Evolutionary conservation across 2,329 filamentous ascomycete genomes (phyloP).

Genomic region (Calycina marina): DNA sequence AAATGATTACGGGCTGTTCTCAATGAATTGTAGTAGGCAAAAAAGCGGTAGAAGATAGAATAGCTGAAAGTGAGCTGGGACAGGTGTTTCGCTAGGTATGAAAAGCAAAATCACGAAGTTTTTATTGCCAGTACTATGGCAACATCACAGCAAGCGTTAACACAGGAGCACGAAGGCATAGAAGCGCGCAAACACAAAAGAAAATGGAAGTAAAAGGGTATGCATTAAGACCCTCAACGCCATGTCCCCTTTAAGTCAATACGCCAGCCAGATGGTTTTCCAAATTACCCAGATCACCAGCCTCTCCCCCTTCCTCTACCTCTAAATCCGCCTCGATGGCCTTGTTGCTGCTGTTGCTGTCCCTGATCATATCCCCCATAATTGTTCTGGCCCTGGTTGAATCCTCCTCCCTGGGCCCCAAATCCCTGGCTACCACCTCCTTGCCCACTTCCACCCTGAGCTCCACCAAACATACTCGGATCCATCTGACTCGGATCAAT

Average conservation of each 20-base stretch:
- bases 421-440: conserved; percentile 33
- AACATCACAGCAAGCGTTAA: not conserved
- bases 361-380: conserved; percentile 21
- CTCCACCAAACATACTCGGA: conserved; percentile 41
- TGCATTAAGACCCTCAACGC: conserved; percentile 3
- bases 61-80: no score
- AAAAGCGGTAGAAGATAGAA: no score
- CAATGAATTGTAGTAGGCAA: no score
- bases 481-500: conserved; percentile 56
- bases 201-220: not conserved
- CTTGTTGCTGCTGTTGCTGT: conserved; percentile 16
- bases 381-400: conserved; percentile 24
- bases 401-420: conserved; percentile 34
- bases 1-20: no score
- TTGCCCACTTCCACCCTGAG: conserved; percentile 29
- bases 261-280: conserved; percentile 4
- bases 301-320: conserved; percentile 21
- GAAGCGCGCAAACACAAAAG: not conserved
- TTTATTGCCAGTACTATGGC: not conserved
- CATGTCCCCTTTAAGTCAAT: conserved; percentile 4
- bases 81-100: no score
- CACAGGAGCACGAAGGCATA: not conserved
- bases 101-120: no score
- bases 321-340: conserved; percentile 21
- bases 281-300: conserved; percentile 7